Evolutionary conservation across 306 rosid species (phyloP), one percentile per base, ranked within the genome.

Genomic region (Ormosia semicastrata): DNA sequence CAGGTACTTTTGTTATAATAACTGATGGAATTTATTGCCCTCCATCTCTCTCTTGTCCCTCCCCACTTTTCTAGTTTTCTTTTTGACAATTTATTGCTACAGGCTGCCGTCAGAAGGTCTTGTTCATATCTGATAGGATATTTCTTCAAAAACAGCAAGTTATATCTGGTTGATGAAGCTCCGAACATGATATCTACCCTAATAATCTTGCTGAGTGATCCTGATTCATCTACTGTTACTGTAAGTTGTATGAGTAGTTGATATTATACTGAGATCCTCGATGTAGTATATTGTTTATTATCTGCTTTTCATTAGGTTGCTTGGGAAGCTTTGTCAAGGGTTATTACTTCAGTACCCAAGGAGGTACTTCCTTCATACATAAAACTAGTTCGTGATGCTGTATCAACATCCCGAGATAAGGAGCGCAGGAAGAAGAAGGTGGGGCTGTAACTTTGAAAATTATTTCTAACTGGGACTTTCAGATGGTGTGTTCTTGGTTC

Each of bases 341-440:
- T 95, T 80, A 86, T 93, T 74, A 76, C 79, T 83, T 93, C 98
- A 15, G 88, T 90, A 36, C 94, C 99, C 30, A 95, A 95, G 91
- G 99, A 93, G 82, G 82, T 90, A 18, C 96, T 95, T 78, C 98
- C 98, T 68, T 90, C 99, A 0, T 92, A 95, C 85, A 86, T 93
- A 50, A 95, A 95, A 89, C 80, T 93, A 50, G 99, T 93, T 50
- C 94, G 98, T 37, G 99, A 95, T 91, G 98, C 99, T 82, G 98
- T 95, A 36, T 95, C 99, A 71, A 90, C 97, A 11, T 89, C 99
- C 36, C 87, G 98, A 73, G 99, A 95, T 59, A 95, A 93, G 77
- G 99, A 93, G 85, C 91, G 97, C 7, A 92, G 99, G 89, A 95
- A 92, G 84, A 93, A 89, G 90, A 95, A 93, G 98, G 99, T 95